Percentiles rank a stretch among this genome's conserved stretches.
phyloP scores from a whole-genome alignment of 1,139 yeast species.

The Saccharomycopsis phalli region DNA sequence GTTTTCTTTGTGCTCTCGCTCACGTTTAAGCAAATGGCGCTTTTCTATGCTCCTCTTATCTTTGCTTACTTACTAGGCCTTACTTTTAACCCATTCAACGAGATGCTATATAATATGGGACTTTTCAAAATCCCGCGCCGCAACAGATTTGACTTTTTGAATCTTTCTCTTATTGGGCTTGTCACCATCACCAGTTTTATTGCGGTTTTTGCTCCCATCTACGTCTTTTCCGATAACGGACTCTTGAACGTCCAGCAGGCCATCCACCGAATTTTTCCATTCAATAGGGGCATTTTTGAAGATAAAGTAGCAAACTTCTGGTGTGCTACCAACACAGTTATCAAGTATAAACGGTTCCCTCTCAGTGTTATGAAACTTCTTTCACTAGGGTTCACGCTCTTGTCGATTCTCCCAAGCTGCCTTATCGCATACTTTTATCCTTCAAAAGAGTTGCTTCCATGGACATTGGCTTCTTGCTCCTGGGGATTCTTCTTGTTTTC shows the following conservation, averaged over 20 bases:
- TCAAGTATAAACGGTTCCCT: conserved; percentile 61
- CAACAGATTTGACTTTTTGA: conserved; percentile 33
- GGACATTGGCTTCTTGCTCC: conserved; percentile 77
- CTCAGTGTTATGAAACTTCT: conserved; percentile 51
- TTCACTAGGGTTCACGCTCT: conserved; percentile 56
- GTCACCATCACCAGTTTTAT: conserved; percentile 52
- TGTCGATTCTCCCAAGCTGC: conserved; percentile 62
- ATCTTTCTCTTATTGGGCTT: conserved; percentile 51
- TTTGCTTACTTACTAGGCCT: conserved; percentile 66
- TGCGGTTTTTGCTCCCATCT: conserved; percentile 54
- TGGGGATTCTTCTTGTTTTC: conserved; percentile 86
- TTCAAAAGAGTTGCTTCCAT: conserved; percentile 41
- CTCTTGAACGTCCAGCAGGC: conserved; percentile 28
- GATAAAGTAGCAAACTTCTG: conserved; percentile 97
- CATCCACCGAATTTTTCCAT: conserved; percentile 75
- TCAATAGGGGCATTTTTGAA: conserved; percentile 90
- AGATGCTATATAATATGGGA: conserved; percentile 27
- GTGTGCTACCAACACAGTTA: conserved; percentile 77
- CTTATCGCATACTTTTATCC: conserved; percentile 44
- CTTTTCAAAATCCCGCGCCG: conserved; percentile 21
- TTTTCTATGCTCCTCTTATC: conserved; percentile 85
- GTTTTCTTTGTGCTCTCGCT: conserved; percentile 70
- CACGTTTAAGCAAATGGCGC: conserved; percentile 90
- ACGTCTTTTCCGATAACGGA: conserved; percentile 26
- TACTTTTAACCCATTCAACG: conserved; percentile 28